phyloP scores from a whole-genome alignment of 2,329 filamentous ascomycete species.

The Fusarium hainanense region DNA sequence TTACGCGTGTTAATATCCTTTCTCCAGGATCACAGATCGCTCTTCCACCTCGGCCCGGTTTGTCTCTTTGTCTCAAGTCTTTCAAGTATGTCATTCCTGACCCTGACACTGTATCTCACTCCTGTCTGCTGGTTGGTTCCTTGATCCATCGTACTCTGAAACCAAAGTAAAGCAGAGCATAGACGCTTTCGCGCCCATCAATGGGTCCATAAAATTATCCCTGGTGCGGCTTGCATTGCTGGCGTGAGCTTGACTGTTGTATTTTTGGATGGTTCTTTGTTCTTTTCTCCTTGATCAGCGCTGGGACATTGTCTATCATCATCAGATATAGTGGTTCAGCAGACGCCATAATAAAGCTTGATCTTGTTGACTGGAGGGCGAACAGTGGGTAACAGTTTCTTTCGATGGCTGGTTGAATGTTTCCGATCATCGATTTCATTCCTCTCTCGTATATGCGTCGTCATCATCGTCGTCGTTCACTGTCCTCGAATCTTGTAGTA shows the following conservation, averaged over 20 bases:
- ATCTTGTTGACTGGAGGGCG: neutral
- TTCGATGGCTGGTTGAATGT: constrained; percentile 23
- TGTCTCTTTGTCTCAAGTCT: constrained; percentile 27
- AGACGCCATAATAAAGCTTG: constrained; percentile 15
- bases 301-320: constrained; percentile 31
- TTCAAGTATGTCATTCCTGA: constrained; percentile 24
- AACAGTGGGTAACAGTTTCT: constrained; percentile 20
- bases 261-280: constrained; percentile 20
- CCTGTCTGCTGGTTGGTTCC: constrained; percentile 33
- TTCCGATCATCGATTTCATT: constrained; percentile 20
- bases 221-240: constrained; percentile 14
- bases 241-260: constrained; percentile 24
- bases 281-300: constrained; percentile 25
- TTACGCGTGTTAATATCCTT: constrained; percentile 35
- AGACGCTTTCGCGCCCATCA: constrained; percentile 32
- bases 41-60: constrained; percentile 24
- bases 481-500: constrained; percentile 52
- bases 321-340: constrained; percentile 30
- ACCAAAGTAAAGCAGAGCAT: constrained; percentile 33
- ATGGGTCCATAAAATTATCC: constrained; percentile 24
- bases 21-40: constrained; percentile 17
- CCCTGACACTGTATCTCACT: constrained; percentile 38
- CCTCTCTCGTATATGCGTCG: constrained; percentile 30
- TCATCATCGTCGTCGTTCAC: constrained; percentile 33
- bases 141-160: constrained; percentile 32